Evolutionary conservation across 1,284 basidiomycete species (phyloP).

Genomic region (Pulveroboletus ridleyi): DNA sequence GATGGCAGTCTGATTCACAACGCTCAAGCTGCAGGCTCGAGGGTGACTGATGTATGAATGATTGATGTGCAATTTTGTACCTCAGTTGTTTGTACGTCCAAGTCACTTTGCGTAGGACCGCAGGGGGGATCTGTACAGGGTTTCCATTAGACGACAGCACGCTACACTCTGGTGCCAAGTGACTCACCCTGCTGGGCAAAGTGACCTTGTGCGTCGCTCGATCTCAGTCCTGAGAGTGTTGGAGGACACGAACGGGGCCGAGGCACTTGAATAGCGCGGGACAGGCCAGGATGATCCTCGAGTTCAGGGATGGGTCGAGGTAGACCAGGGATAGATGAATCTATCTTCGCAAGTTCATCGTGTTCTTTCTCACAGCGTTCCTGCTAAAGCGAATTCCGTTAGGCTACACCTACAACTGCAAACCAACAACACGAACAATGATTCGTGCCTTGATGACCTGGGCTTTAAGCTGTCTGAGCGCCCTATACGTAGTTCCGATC

Average conservation of each 20-base stretch:
- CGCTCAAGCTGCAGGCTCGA: conserved; percentile 11
- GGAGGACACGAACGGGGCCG: conserved; percentile 2
- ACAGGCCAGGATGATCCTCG: not conserved
- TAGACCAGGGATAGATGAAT: not conserved
- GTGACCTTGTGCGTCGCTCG: not conserved
- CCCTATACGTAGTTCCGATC: conserved; percentile 1
- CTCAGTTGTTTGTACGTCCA: conserved; percentile 18
- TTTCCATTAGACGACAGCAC: not conserved
- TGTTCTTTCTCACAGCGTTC: conserved; percentile 3
- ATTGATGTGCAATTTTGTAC: not conserved
- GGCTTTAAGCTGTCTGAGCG: conserved; percentile 9
- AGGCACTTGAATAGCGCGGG: not conserved
- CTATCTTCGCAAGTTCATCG: not conserved
- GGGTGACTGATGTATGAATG: conserved; percentile 21
- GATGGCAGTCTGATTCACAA: not conserved
- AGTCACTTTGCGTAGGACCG: not conserved
- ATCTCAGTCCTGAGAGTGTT: not conserved
- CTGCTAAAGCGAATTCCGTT: not conserved
- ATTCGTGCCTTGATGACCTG: conserved; percentile 10
- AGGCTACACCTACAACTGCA: not conserved
- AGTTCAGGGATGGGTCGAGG: too few species aligned
- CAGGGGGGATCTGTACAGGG: not conserved
- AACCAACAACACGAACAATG: conserved; percentile 9
- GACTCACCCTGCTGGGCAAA: conserved; percentile 1
- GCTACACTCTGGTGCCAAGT: too few species aligned